These are phyloP conservation scores for Exophiala viscosa DNA, from an alignment of 2,329 filamentous ascomycete species.

Conservation along the genomic window DNA sequence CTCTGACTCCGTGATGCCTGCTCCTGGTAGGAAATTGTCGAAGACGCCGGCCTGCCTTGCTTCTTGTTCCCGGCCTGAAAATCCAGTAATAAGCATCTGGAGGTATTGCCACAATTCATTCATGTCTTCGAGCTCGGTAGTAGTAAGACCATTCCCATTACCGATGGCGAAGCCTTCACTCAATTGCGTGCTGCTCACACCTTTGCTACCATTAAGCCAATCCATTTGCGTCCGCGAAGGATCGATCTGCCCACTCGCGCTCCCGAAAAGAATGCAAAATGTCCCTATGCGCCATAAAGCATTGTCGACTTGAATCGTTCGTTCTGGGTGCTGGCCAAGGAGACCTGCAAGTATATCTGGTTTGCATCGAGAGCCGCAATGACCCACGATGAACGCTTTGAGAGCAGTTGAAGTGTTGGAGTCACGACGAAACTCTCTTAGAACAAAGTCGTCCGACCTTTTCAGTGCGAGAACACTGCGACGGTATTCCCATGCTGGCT, in stretches of 20 bases:
- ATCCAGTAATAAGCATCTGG: constrained; percentile 52
- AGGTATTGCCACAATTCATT: constrained; percentile 63
- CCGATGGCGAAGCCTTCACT: constrained; percentile 56
- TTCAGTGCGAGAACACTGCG: constrained; percentile 19
- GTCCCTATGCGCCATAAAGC: constrained; percentile 65
- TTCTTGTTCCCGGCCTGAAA: constrained; percentile 53
- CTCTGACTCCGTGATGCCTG: constrained; percentile 44
- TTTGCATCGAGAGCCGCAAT: constrained; percentile 55
- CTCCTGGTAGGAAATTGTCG: constrained; percentile 33
- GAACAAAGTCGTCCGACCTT: constrained; percentile 18
- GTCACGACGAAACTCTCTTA: constrained; percentile 36
- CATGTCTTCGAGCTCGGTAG: constrained; percentile 60
- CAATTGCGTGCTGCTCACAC: constrained; percentile 47
- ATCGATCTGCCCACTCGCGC: constrained; percentile 51
- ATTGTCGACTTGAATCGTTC: constrained; percentile 54
- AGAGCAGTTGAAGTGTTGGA: constrained; percentile 52
- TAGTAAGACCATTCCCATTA: constrained; percentile 53
- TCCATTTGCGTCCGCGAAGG: constrained; percentile 59
- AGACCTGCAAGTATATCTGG: constrained; percentile 55
- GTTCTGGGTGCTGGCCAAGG: constrained; percentile 43
- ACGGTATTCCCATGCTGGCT: constrained; percentile 27
- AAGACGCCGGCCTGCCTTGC: constrained; percentile 57
- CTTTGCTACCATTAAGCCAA: constrained; percentile 58
- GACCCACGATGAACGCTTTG: constrained; percentile 54
- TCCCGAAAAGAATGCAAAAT: constrained; percentile 61